Conservation (phyloP, 306 rosid species). For the Corylus heterophylla region DNA sequence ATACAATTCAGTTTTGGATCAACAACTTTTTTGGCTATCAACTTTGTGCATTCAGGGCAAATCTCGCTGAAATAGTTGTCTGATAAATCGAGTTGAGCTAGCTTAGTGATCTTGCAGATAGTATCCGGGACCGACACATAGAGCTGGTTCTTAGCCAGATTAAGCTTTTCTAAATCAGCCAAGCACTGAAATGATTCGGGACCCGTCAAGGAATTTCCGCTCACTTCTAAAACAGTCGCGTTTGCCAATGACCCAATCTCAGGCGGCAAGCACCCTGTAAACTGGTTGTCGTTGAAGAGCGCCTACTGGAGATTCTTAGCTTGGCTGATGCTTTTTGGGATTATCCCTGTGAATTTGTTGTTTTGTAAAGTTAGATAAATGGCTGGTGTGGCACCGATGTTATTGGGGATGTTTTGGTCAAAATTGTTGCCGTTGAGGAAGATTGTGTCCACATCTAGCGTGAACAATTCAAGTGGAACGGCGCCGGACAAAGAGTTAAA, state of each 20-base stretch:
- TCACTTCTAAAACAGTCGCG: conserved; percentile 57
- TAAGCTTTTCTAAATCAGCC: conserved; percentile 34
- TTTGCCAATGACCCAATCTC: conserved; percentile 58
- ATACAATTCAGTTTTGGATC: conserved; percentile 57
- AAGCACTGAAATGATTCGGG: conserved; percentile 71
- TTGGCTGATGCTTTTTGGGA: conserved; percentile 58
- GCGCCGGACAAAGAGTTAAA: conserved; percentile 39
- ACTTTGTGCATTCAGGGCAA: conserved; percentile 56
- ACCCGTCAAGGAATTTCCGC: conserved; percentile 51
- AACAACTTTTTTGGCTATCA: conserved; percentile 42
- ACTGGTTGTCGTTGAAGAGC: conserved; percentile 54
- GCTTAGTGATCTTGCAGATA: conserved; percentile 46
- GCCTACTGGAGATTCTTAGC: conserved; percentile 54
- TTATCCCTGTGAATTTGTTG: conserved; percentile 52
- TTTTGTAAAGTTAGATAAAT: conserved; percentile 64
- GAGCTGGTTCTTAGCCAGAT: conserved; percentile 43
- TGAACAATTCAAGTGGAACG: conserved; percentile 39
- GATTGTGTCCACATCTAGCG: conserved; percentile 46
- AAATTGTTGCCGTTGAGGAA: conserved; percentile 70
- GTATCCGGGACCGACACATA: conserved; percentile 63
- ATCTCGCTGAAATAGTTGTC: conserved; percentile 55
- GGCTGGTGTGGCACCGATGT: conserved; percentile 61
- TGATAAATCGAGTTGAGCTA: conserved; percentile 38
- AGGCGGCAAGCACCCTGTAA: conserved; percentile 66
- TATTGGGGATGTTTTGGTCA: conserved; percentile 33